A percentile compares a stretch with the other conserved stretches of the same genome.
Conservation (phyloP, 2,329 filamentous ascomycete species). For the Fusarium napiforme region DNA sequence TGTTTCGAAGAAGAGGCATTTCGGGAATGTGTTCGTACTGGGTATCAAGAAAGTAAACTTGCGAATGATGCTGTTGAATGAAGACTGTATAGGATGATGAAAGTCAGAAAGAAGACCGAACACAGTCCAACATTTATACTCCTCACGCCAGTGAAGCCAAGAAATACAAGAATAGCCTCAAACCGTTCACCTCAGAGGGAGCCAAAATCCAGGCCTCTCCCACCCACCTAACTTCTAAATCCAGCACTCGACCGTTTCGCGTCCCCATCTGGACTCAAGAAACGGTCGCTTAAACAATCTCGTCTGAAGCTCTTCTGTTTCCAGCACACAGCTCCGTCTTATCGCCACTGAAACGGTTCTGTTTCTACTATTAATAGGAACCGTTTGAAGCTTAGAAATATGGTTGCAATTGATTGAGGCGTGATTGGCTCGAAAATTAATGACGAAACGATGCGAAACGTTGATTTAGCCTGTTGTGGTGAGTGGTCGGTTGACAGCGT, state of each 20-base stretch:
- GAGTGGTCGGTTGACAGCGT: background rate
- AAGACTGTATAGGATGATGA: background rate
- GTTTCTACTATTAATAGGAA: conserved; percentile 12
- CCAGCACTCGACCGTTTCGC: background rate
- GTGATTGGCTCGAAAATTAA: background rate
- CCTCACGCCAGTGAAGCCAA: background rate
- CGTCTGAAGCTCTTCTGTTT: background rate
- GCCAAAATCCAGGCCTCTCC: fast-evolving
- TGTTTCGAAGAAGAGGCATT: background rate
- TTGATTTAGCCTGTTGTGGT: background rate
- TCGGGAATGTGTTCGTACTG: background rate
- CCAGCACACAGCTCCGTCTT: background rate
- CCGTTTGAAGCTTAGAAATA: background rate
- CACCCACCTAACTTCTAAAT: background rate
- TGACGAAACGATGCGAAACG: background rate
- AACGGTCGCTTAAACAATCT: background rate
- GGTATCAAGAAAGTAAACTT: background rate
- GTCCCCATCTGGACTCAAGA: background rate
- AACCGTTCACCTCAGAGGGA: background rate
- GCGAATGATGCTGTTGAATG: fast-evolving
- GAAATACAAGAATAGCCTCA: background rate
- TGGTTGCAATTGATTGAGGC: fast-evolving
- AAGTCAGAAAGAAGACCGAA: fast-evolving
- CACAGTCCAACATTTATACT: fast-evolving
- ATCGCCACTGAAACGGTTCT: background rate